Base-by-base conservation (phyloP, 116 monocot genomes). In the Dioscorea cayenensis region DNA sequence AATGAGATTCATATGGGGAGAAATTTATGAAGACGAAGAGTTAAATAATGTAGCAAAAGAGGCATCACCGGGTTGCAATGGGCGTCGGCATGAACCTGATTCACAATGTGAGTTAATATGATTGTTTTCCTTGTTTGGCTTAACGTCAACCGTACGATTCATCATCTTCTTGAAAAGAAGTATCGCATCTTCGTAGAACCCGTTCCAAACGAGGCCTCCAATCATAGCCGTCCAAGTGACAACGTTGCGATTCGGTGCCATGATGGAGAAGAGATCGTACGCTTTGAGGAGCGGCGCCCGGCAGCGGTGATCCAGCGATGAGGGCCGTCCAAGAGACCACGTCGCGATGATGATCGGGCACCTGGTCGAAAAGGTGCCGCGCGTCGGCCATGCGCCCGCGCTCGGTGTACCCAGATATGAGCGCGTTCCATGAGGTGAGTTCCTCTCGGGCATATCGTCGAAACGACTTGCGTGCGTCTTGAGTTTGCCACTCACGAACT, bases 381-480 rank as follows among this genome's bases (percentile, higher is more conserved):
- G 74, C 74, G 1, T 52, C 58, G n/a, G 49, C 73, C 50, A 73
- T 73, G 5, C 16, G 25, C 28, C 65, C 65, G 51, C 29, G 20
- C 66, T 66, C 66, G 36, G 72, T 68, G 68, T 75, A 72, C 11
- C 75, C 85, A 8, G 73, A 32, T 9, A 83, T 51, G 68, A 86
- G 73, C 3, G 76, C 55, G 28, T 59, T 76, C 74, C 76, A 82
- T n/a, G 86, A 82, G 14, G 65, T 6, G 64, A 63, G 68, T 71
- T 77, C 32, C 79, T 66, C 21, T 62, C 8, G 29, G 77, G 74
- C 86, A 82, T 86, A 58, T 28, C 67, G 63, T 79, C 86, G 73
- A 86, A n/a, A 82, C 78, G 80, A 9, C 43, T 29, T 55, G 60
- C 29, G 70, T 0, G 86, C 83, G 17, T 67, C 64, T 1, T 20